Evolutionary conservation across 2,329 filamentous ascomycete species (phyloP), one percentile per base, ranked within the genome.

Genomic region (Akanthomyces dipterigenus): DNA sequence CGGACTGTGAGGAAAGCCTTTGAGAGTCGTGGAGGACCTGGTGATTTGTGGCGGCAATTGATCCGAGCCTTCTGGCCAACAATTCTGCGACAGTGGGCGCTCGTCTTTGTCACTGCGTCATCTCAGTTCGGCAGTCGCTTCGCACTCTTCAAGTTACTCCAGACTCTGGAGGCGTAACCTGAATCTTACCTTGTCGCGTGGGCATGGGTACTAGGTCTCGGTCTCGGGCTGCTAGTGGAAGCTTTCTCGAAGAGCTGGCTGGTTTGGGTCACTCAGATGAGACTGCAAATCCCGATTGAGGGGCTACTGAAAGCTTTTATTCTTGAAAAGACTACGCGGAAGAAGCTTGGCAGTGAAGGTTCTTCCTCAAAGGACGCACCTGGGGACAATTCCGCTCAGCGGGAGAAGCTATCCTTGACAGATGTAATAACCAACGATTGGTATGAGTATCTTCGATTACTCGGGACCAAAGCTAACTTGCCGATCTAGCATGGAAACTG

Each of bases 321-420:
- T 43, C 22, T 62, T 34, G 62, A 63, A 7, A 62, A 62, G 9
- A 24, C 40, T 3, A 56, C 60, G n/a, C 62, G 62, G 4, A 49
- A 5, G 31, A 34, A 34, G 8, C 31, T 34, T 7, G 31, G 31
- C 11, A 34, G 31, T 34, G 8, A 11, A 11, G 11, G 5, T 11
- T 34, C 31, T 34, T 11, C 31, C 5, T 8, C 31, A 34, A 34
- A 34, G 31, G 8, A 6, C 31, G 8, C 31, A 34, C 8, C 8
- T 7, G 31, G 6, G 6, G 31, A 9, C 31, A 9, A 34, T 9
- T 11, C 5, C 5, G 31, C 31, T 34, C 8, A 7, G 3, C 31
- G 8, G 31, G 3, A 34, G 31, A 34, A 46, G 28, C 36, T 31
- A 9, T 62, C 54, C 20, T 31, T 62, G 28, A 38, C 51, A 34